These are phyloP conservation scores for Colletotrichum trifolii DNA, from an alignment of 2,329 filamentous ascomycete genomes.

Conservation along the genomic window DNA sequence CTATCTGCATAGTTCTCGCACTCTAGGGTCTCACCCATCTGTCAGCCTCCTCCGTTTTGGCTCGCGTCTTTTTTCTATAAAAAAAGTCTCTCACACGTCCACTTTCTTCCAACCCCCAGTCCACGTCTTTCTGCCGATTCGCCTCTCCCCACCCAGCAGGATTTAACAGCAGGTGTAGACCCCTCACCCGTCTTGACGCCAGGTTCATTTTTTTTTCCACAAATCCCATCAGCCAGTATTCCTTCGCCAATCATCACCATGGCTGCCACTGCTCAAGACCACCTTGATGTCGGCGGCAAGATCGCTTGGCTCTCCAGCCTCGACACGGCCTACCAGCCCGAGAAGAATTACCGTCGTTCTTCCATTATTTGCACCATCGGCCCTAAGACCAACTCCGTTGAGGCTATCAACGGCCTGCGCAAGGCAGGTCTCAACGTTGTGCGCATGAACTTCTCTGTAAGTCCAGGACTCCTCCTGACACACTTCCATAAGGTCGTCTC, in stretches of 20 bases:
- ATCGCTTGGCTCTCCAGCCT: slow-evolving; percentile 76
- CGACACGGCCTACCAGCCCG: slow-evolving; percentile 88
- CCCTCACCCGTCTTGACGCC: slow-evolving; percentile 7
- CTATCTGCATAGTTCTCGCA: slow-evolving; percentile 28
- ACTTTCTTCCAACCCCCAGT: slow-evolving; percentile 5
- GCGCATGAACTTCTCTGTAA: slow-evolving; percentile 95
- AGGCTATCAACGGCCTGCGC: slow-evolving; percentile 96
- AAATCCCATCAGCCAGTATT: slow-evolving; percentile 3
- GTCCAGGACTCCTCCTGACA: not conserved
- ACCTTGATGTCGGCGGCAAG: slow-evolving; percentile 81
- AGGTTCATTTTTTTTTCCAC: slow-evolving; percentile 8
- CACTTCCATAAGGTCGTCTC: too few species aligned
- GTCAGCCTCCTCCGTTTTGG: slow-evolving; percentile 14
- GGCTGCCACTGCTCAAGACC: slow-evolving; percentile 80
- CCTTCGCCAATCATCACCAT: slow-evolving; percentile 49
- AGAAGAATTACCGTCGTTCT: slow-evolving; percentile 92
- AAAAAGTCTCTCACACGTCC: slow-evolving; percentile 17
- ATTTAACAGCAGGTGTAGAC: slow-evolving; percentile 31
- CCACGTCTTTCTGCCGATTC: not conserved
- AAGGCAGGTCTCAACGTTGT: slow-evolving; percentile 95
- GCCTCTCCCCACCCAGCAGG: slow-evolving; percentile 13
- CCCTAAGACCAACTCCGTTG: slow-evolving; percentile 97
- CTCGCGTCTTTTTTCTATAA: slow-evolving; percentile 21
- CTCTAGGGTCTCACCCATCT: slow-evolving; percentile 26
- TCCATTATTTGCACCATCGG: slow-evolving; percentile 99